phyloP scores from a whole-genome alignment of 2,329 filamentous ascomycete species.

The Cladophialophora bantiana region DNA sequence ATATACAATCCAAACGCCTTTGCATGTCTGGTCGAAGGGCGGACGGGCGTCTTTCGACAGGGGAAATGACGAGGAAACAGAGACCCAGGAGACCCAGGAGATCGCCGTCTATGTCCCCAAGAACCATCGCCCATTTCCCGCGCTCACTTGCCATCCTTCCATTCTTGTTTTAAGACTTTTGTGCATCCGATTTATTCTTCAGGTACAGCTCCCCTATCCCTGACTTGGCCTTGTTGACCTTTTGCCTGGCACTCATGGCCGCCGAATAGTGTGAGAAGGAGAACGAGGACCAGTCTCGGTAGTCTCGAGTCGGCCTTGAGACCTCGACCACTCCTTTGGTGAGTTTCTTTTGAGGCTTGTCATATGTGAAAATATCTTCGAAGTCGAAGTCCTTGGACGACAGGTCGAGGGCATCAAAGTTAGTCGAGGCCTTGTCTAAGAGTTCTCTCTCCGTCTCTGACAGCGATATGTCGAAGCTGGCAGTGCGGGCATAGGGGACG shows the following conservation, averaged over 20 bases:
- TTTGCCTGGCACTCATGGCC: slow-evolving; percentile 31
- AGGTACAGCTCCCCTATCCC: slow-evolving; percentile 35
- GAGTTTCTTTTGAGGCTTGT: slow-evolving; percentile 39
- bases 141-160: not conserved
- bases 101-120: not conserved
- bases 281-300: slow-evolving; percentile 40
- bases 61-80: not conserved
- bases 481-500: slow-evolving; percentile 37
- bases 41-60: not conserved
- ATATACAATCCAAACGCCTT: not conserved
- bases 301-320: slow-evolving; percentile 34
- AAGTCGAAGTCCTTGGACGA: slow-evolving; percentile 42
- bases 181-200: slow-evolving; percentile 31
- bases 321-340: slow-evolving; percentile 38
- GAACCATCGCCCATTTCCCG: not conserved
- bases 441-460: slow-evolving; percentile 36
- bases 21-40: not conserved
- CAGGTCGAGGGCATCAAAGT: slow-evolving; percentile 39
- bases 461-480: slow-evolving; percentile 39
- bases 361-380: slow-evolving; percentile 42
- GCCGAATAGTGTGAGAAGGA: slow-evolving; percentile 38
- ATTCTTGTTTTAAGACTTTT: not conserved
- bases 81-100: not conserved
- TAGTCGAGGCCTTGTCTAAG: slow-evolving; percentile 31
- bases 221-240: slow-evolving; percentile 32